phyloP scores from a whole-genome alignment of 176 grass and related monocot genomes.

The Bromus sterilis region DNA sequence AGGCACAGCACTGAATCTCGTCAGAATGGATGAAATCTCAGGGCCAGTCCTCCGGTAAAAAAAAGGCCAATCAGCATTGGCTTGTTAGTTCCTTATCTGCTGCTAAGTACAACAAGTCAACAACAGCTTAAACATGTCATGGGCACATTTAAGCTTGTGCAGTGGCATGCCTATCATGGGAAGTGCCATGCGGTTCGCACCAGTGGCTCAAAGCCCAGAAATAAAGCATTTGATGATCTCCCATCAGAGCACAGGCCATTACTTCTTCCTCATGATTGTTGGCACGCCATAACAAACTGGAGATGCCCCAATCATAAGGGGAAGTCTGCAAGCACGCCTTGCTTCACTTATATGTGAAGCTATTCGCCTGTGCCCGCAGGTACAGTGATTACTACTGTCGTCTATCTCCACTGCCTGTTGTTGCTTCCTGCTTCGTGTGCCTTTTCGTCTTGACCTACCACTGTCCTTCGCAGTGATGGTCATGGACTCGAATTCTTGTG shows the following conservation, averaged over 20 bases:
- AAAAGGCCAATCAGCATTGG: background rate
- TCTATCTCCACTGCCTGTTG: background rate
- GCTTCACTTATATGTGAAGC: slow-evolving; percentile 63
- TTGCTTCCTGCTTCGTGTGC: background rate
- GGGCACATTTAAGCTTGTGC: background rate
- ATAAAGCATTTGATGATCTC: background rate
- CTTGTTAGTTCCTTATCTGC: background rate
- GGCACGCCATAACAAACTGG: slow-evolving; percentile 95
- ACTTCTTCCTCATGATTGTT: slow-evolving; percentile 55
- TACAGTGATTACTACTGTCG: slow-evolving; percentile 19
- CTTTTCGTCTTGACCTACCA: slow-evolving; percentile 38
- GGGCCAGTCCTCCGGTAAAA: background rate
- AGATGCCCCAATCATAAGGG: slow-evolving; percentile 59
- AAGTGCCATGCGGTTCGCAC: background rate
- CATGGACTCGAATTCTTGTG: slow-evolving; percentile 38
- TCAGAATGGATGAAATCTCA: background rate
- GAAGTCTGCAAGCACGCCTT: slow-evolving; percentile 57
- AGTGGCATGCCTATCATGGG: background rate
- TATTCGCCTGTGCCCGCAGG: slow-evolving; percentile 42
- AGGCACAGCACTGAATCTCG: background rate
- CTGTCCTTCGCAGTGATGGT: slow-evolving; percentile 23
- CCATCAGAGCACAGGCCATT: background rate
- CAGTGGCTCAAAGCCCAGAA: background rate
- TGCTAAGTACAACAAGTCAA: background rate
- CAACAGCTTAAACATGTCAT: background rate